Evolutionary conservation across 371 early-diverging fungal species (phyloP).

Genomic region (Mucor ambiguus): DNA sequence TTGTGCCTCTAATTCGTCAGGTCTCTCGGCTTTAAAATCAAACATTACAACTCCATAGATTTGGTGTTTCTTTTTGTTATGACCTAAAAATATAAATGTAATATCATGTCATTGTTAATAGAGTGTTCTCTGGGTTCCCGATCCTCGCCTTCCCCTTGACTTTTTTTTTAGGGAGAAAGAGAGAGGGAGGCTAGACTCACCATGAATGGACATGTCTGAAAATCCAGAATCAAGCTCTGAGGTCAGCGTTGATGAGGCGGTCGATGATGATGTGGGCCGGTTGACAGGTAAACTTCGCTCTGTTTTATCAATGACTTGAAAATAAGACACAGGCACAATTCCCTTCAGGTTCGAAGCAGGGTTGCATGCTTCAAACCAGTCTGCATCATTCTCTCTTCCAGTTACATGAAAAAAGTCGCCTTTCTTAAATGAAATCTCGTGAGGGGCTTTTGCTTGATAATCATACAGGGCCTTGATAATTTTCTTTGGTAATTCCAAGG

Average conservation of each 20-base stretch:
- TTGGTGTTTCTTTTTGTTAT: slow-evolving; percentile 41
- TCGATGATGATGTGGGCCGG: slow-evolving; percentile 25
- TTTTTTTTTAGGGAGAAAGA: not conserved
- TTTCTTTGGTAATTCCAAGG: slow-evolving; percentile 66
- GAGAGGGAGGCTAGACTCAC: slow-evolving; percentile 8
- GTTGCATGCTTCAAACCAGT: slow-evolving; percentile 87
- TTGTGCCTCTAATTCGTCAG: slow-evolving; percentile 75
- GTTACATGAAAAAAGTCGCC: slow-evolving; percentile 94
- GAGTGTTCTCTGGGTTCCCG: slow-evolving; percentile 2
- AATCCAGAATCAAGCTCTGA: slow-evolving; percentile 35
- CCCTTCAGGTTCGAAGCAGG: slow-evolving; percentile 81
- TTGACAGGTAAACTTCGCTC: slow-evolving; percentile 28
- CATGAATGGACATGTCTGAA: slow-evolving; percentile 23
- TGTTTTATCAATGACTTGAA: slow-evolving; percentile 74
- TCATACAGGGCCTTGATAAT: slow-evolving; percentile 83
- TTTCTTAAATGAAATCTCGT: slow-evolving; percentile 77
- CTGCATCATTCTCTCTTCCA: slow-evolving; percentile 72
- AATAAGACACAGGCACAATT: slow-evolving; percentile 79
- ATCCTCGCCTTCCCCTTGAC: not conserved
- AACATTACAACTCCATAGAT: slow-evolving; percentile 76
- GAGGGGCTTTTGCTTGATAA: slow-evolving; percentile 64
- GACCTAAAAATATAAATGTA: slow-evolving; percentile 4
- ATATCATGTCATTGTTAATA: slow-evolving; percentile 1
- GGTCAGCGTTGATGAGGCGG: slow-evolving; percentile 16
- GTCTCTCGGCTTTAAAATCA: slow-evolving; percentile 76